Conservation (phyloP, 768 basidiomycete species). For the Saitozyma sp. region DNA sequence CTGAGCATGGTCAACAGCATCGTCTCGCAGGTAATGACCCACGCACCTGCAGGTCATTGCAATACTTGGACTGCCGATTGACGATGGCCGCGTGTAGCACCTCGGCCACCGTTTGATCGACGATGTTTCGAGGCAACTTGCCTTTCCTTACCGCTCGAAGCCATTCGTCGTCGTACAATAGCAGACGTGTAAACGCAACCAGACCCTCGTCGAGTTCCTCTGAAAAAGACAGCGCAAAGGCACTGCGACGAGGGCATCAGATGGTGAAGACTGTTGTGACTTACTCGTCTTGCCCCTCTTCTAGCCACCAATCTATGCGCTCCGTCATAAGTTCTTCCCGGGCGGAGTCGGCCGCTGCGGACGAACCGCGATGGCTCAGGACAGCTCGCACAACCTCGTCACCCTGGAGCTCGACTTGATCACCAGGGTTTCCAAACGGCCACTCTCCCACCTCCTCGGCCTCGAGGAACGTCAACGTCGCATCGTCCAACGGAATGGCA, state of each 20-base stretch:
- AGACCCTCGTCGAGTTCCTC: slow-evolving; percentile 17
- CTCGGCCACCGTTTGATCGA: too few species aligned
- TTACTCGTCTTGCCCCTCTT: slow-evolving; percentile 54
- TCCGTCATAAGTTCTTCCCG: slow-evolving; percentile 54
- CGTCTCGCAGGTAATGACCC: too few species aligned
- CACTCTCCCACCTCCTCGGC: slow-evolving; percentile 23
- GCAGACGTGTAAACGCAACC: slow-evolving; percentile 31
- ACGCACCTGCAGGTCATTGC: too few species aligned
- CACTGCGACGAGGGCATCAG: slow-evolving; percentile 13
- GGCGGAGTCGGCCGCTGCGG: slow-evolving; percentile 11
- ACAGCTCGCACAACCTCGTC: slow-evolving; percentile 29
- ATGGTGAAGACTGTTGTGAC: slow-evolving; percentile 2
- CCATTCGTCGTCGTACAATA: slow-evolving; percentile 31
- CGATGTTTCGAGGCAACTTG: too few species aligned
- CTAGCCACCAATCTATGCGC: slow-evolving; percentile 91
- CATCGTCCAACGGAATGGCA: slow-evolving; percentile 56
- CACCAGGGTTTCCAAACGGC: slow-evolving; percentile 49
- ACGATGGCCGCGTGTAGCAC: too few species aligned
- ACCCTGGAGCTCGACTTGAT: slow-evolving; percentile 45
- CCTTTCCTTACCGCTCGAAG: slow-evolving; percentile 18
- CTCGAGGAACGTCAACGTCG: slow-evolving; percentile 14
- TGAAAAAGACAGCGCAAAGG: slow-evolving; percentile 25
- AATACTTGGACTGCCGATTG: too few species aligned
- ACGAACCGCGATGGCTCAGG: slow-evolving; percentile 3
- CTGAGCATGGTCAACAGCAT: too few species aligned